Base-by-base conservation (phyloP, 768 basidiomycete species). In the Leucocoprinus leucothites region DNA sequence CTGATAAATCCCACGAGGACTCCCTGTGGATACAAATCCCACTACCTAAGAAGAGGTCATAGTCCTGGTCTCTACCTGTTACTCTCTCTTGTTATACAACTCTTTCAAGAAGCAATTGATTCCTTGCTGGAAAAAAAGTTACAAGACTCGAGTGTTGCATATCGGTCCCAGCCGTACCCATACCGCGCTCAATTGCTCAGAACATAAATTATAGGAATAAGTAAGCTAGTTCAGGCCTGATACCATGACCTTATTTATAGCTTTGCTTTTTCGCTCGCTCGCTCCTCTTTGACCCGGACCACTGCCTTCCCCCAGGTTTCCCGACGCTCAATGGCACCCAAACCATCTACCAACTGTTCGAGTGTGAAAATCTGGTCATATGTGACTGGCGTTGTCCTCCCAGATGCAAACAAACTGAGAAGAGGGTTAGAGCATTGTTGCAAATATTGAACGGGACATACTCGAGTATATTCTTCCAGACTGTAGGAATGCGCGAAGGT, bases 291-390 rank as follows among this genome's bases (percentile, higher is more conserved):
- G 46, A 98, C 67, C 48, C 74, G 77, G 7, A 91, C 80, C 22
- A 95, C 74, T 0, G 78, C 89, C 65, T 98, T 98, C 0, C 96
- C 96, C 91, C 94, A 98, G 3, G 94, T 95, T 71, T 91, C 82
- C 59, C 96, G 75, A 44, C 74, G 75, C 64, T 94, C 94, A 18
- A 98, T 70, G 22, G 90, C 93, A 13, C 64, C 65, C 48, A 98
- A 70, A 1, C 88, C 96, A 1, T 86, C 82, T 2, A 78, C 70
- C 2, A 94, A 70, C 8, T 68, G 70, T 22, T 89, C 87, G 1
- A 98, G 70, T 0, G 89, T 67, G 69, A 83, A 97, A 1, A 87
- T 64, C 48, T 84, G 78, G 9, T 80, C 72, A 65, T 90, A 98
- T 9, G 83, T 72, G 2, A 92, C 75, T 1, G 94, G 91, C 48